These are phyloP conservation scores for Salix exigua DNA, from an alignment of 345 rosid species.

Conservation along the genomic window DNA sequence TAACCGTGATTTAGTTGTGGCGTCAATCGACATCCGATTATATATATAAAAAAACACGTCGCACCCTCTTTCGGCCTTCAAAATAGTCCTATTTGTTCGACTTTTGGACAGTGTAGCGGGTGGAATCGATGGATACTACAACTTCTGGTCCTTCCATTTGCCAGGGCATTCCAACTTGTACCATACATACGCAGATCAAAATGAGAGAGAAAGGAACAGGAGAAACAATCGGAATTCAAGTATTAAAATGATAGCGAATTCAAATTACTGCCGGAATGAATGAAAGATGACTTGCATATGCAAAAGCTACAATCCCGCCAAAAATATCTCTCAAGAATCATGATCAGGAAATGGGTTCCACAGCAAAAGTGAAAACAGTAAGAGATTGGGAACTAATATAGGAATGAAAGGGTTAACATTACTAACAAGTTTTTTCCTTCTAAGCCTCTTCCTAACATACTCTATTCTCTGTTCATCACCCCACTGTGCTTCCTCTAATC, in stretches of 20 bases:
- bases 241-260: neutral
- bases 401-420: conserved; percentile 56
- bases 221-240: neutral
- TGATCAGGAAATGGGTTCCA: conserved; percentile 48
- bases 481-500: conserved; percentile 71
- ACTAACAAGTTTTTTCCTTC: conserved; percentile 38
- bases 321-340: neutral
- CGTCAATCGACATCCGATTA: no score
- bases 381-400: conserved; percentile 52
- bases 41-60: fast-evolving
- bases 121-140: neutral
- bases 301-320: neutral
- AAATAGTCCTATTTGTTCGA: neutral
- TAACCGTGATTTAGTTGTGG: no score
- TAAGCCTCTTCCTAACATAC: conserved; percentile 52
- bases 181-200: neutral
- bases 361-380: conserved; percentile 48
- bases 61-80: neutral
- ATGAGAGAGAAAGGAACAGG: neutral
- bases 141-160: neutral
- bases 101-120: neutral
- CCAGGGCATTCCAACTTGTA: neutral
- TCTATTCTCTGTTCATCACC: conserved; percentile 50
- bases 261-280: neutral
- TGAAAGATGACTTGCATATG: neutral